These are phyloP conservation scores for Fomes fomentarius DNA, from an alignment of 1,284 basidiomycete genomes.

Conservation along the genomic window DNA sequence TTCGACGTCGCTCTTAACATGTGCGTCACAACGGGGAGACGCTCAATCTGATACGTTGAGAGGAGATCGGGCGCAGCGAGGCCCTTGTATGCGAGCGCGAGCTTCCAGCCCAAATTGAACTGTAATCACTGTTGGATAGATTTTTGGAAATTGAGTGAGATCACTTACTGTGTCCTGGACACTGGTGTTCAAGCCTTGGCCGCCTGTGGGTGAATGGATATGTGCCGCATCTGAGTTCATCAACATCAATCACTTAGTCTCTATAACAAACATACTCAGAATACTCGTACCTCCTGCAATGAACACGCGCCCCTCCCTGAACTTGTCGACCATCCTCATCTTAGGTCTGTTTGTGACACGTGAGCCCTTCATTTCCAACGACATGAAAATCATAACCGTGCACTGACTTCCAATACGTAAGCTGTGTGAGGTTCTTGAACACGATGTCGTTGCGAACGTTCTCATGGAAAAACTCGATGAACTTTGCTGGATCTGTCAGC, in stretches of 20 bases:
- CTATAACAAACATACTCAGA: background rate
- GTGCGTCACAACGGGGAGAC: conserved; percentile 31
- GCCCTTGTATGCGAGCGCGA: conserved; percentile 33
- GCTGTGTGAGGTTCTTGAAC: conserved; percentile 3
- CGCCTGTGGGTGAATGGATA: conserved; percentile 35
- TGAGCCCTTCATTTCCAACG: background rate
- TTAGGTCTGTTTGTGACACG: conserved; percentile 33
- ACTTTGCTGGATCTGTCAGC: conserved; percentile 7
- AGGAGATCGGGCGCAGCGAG: conserved; percentile 27
- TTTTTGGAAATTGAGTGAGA: background rate
- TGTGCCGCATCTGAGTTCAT: conserved; percentile 29
- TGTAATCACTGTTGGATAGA: background rate
- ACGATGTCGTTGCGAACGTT: conserved; percentile 10
- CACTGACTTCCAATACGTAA: conserved; percentile 20
- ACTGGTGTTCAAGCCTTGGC: conserved; percentile 34
- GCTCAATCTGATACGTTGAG: conserved; percentile 30
- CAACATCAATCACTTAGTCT: background rate
- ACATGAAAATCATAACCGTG: too few relatives aligned
- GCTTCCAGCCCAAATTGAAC: conserved; percentile 39
- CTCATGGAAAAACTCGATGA: conserved; percentile 11
- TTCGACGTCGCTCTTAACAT: conserved; percentile 28
- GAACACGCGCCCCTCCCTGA: conserved; percentile 38
- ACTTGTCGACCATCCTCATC: conserved; percentile 40
- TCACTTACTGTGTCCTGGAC: conserved; percentile 29
- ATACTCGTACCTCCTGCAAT: conserved; percentile 40